Evolutionary conservation across 169 alveolate species (phyloP).

Genomic region (Eimeria necatrix): DNA sequence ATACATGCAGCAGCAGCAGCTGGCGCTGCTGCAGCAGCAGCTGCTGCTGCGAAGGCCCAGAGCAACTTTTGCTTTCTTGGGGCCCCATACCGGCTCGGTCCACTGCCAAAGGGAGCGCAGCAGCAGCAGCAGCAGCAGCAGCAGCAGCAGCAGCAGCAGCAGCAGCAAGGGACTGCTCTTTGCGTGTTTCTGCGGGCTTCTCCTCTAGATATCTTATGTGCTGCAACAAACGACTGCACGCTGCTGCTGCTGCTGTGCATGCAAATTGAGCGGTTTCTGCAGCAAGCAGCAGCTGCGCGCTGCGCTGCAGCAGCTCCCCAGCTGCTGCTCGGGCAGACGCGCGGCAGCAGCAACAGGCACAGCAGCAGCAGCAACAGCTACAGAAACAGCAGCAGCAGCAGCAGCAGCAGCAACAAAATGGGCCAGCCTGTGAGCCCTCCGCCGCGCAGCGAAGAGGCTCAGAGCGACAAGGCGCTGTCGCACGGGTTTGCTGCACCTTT

Average conservation of each 20-base stretch:
- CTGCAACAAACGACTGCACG: slow-evolving; percentile 35
- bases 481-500: too few relatives aligned
- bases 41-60: slow-evolving; percentile 12
- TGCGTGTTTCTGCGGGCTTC: neutral
- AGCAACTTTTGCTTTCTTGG: slow-evolving; percentile 29
- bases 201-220: neutral
- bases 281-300: slow-evolving; percentile 39
- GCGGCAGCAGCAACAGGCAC: slow-evolving; percentile 9
- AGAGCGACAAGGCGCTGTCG: neutral
- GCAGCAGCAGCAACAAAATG: slow-evolving; percentile 28
- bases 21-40: too few relatives aligned
- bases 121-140: neutral
- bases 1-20: slow-evolving; percentile 7
- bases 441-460: neutral
- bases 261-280: neutral
- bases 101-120: neutral
- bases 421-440: neutral
- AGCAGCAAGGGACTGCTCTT: neutral
- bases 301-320: neutral
- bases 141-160: neutral
- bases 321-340: neutral
- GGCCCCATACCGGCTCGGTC: neutral
- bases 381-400: slow-evolving; percentile 16
- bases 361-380: slow-evolving; percentile 15
- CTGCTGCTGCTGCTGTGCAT: slow-evolving; percentile 50